A percentile compares a stretch with the other conserved stretches of the same genome.
Evolutionary conservation across 2,329 filamentous ascomycete species (phyloP).

Genomic region (Acephala macrosclerotiorum): DNA sequence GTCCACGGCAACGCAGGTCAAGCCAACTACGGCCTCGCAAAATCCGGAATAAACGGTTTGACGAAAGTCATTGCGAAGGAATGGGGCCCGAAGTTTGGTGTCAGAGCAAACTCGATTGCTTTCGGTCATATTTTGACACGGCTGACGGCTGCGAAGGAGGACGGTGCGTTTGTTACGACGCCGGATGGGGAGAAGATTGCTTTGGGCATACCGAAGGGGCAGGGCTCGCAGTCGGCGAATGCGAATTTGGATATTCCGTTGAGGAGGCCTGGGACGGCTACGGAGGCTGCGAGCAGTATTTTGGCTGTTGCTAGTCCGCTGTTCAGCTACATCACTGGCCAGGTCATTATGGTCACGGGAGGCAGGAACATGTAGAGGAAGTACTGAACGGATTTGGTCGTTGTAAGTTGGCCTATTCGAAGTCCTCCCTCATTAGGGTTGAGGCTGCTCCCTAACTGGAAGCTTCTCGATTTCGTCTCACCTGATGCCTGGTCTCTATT

Average conservation of each 20-base stretch:
- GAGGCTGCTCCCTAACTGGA: background rate
- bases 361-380: conserved; percentile 65
- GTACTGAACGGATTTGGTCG: background rate
- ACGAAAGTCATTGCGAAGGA: conserved; percentile 93
- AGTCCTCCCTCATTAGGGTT: background rate
- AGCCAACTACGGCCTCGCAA: conserved; percentile 86
- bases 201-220: conserved; percentile 75
- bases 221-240: conserved; percentile 49
- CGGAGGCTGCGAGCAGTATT: conserved; percentile 80
- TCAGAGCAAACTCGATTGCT: conserved; percentile 82
- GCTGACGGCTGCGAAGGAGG: conserved; percentile 84
- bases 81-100: conserved; percentile 86
- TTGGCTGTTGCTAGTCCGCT: conserved; percentile 82
- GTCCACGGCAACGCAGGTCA: conserved; percentile 91
- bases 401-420: background rate
- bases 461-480: background rate
- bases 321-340: conserved; percentile 85
- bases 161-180: conserved; percentile 79
- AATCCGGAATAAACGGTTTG: conserved; percentile 82
- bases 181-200: conserved; percentile 79
- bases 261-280: conserved; percentile 76
- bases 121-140: conserved; percentile 85
- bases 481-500: background rate
- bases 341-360: conserved; percentile 87
- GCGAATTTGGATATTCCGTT: conserved; percentile 77